These are phyloP conservation scores for Theileria equi DNA, from an alignment of 169 alveolate species.

Conservation along the genomic window DNA sequence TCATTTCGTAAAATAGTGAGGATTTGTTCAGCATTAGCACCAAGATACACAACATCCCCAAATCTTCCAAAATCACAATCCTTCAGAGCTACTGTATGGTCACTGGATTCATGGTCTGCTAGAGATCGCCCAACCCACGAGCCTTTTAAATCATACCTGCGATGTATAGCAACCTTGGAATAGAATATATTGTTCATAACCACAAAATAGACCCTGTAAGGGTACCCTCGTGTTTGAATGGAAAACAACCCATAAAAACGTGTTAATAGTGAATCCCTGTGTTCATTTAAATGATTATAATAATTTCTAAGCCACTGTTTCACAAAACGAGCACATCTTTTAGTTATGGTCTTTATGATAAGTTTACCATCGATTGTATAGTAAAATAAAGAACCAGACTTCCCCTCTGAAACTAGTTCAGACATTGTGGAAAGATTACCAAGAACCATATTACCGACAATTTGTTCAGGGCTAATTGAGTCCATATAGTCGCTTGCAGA, in stretches of 20 bases:
- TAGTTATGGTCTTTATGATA: constrained; percentile 71
- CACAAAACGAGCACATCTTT: constrained; percentile 49
- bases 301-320: constrained; percentile 53
- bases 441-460: constrained; percentile 90
- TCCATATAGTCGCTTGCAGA: constrained; percentile 87
- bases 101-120: constrained; percentile 75
- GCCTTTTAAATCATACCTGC: constrained; percentile 90
- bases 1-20: constrained; percentile 76
- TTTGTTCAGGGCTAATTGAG: constrained; percentile 95
- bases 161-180: constrained; percentile 87
- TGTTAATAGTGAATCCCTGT: constrained; percentile 39
- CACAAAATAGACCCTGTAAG: constrained; percentile 85
- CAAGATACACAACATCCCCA: constrained; percentile 75
- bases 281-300: constrained; percentile 23
- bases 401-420: constrained; percentile 92
- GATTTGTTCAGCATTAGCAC: constrained; percentile 65
- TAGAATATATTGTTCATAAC: constrained; percentile 95
- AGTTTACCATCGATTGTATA: constrained; percentile 89
- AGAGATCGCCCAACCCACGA: constrained; percentile 86
- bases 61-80: constrained; percentile 81
- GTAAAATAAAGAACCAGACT: constrained; percentile 94
- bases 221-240: constrained; percentile 14
- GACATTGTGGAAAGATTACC: constrained; percentile 92
- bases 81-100: constrained; percentile 86
- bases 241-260: constrained; percentile 49